phyloP scores from a whole-genome alignment of 2,329 filamentous ascomycete species.

The Colletotrichum shisoi region DNA sequence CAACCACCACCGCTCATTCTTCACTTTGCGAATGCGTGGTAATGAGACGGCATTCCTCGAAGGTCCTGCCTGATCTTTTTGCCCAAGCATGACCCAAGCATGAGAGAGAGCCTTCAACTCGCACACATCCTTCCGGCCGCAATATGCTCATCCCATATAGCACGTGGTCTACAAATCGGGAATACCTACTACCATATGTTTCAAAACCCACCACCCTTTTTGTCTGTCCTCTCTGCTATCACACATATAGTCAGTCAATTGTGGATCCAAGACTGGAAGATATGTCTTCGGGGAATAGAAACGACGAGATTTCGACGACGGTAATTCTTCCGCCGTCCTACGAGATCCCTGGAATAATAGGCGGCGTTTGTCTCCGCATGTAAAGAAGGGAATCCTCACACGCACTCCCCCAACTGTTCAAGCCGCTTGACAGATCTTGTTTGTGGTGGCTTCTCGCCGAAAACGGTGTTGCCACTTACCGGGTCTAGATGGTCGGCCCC shows the following conservation, averaged over 20 bases:
- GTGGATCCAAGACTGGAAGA: background rate
- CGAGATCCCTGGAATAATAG: constrained; percentile 1
- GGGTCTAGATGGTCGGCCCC: background rate
- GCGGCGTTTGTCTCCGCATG: background rate
- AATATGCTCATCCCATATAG: background rate
- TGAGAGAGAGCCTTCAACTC: background rate
- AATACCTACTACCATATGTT: background rate
- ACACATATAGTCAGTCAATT: background rate
- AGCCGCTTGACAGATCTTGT: background rate
- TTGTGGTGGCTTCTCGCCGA: constrained; percentile 1
- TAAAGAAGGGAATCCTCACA: background rate
- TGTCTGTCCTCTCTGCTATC: too few relatives aligned
- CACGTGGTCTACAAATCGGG: background rate
- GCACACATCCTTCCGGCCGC: too few relatives aligned
- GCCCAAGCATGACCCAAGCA: background rate
- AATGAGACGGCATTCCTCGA: background rate
- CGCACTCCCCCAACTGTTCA: background rate
- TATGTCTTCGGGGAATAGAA: background rate
- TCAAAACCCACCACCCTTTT: background rate
- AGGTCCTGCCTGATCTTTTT: background rate
- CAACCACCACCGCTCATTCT: background rate
- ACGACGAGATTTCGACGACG: background rate
- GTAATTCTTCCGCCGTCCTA: background rate
- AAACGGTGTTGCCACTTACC: constrained; percentile 3
- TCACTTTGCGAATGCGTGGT: background rate